phyloP scores from a whole-genome alignment of 164 flowering plant genomes.

The Nymphaea colorata region DNA sequence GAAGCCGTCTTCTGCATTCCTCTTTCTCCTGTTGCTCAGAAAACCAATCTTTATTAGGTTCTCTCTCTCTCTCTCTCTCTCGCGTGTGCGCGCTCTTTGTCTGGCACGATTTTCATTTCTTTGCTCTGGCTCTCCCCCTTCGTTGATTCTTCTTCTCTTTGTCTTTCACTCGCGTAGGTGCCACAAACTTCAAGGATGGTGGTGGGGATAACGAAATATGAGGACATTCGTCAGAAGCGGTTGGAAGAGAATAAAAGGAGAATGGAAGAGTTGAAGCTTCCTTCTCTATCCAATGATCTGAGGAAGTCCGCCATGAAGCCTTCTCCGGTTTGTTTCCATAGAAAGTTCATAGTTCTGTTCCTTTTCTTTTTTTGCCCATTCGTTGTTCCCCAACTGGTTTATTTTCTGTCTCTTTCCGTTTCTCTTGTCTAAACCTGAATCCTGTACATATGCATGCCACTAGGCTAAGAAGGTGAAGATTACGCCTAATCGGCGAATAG shows the following conservation, averaged over 20 bases:
- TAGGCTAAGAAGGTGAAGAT: slow-evolving; percentile 29
- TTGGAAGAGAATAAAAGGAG: slow-evolving; percentile 52
- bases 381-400: not conserved
- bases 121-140: too few species aligned
- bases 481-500: slow-evolving; percentile 8
- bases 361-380: not conserved
- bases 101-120: too few species aligned
- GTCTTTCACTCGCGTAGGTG: not conserved
- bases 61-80: not conserved
- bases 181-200: not conserved
- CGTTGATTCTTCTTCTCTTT: not conserved
- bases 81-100: too few species aligned
- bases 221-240: slow-evolving; percentile 33
- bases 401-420: not conserved
- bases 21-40: not conserved
- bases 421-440: not conserved
- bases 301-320: slow-evolving; percentile 15
- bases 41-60: not conserved
- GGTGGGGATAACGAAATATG: slow-evolving; percentile 16
- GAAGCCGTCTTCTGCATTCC: not conserved
- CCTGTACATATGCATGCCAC: not conserved
- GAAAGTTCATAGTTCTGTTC: not conserved
- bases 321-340: slow-evolving; percentile 17
- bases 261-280: slow-evolving; percentile 47
- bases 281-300: slow-evolving; percentile 28